Conservation (phyloP, 805 yeast species). For the Hanseniaspora nectarophila region DNA sequence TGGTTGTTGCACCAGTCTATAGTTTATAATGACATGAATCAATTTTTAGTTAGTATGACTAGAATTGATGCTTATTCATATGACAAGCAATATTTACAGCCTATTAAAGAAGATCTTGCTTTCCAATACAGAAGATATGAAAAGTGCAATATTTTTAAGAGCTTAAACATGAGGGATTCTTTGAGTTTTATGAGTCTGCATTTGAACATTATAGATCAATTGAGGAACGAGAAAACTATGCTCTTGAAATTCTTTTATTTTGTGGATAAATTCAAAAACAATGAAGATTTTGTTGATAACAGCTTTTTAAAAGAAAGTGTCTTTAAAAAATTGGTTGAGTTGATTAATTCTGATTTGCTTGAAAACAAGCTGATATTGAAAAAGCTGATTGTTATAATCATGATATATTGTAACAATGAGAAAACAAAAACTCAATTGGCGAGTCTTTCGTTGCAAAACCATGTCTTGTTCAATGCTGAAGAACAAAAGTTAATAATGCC, state of each 20-base stretch:
- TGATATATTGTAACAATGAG: background rate
- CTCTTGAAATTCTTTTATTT: background rate
- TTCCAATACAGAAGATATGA: slow-evolving; percentile 2
- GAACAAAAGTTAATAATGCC: background rate
- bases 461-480: background rate
- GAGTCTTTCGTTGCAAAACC: background rate
- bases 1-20: slow-evolving; percentile 36
- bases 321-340: background rate
- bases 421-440: background rate
- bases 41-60: background rate
- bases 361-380: background rate
- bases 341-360: background rate
- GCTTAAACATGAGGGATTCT: background rate
- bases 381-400: background rate
- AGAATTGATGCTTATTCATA: background rate
- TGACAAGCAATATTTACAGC: slow-evolving; percentile 5
- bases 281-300: background rate
- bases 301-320: background rate
- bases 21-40: background rate
- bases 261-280: background rate
- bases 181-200: background rate
- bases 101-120: background rate
- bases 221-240: background rate
- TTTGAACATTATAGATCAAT: background rate
- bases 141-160: background rate